Conservation (phyloP, 495 filamentous ascomycete genomes). For the Neurospora africana region DNA sequence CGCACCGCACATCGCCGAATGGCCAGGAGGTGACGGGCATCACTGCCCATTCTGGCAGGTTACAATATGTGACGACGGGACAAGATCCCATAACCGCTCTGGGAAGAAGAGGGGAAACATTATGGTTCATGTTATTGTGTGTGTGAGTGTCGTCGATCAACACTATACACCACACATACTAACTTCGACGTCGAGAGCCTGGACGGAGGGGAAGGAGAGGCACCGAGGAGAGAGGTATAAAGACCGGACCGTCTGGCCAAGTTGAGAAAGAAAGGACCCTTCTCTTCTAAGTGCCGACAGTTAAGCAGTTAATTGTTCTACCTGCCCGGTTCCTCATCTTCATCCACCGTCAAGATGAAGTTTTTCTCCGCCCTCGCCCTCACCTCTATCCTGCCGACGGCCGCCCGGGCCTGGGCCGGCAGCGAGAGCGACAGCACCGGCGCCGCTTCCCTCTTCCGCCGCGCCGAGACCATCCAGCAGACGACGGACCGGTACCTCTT, state of each 20-base stretch:
- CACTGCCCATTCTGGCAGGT: not conserved
- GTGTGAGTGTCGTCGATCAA: not conserved
- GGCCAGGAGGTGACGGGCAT: not conserved
- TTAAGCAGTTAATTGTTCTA: not conserved
- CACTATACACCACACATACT: not conserved
- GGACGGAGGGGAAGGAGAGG: not conserved
- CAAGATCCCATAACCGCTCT: not conserved
- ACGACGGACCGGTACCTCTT: constrained; percentile 29
- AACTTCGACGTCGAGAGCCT: not conserved
- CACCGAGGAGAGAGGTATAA: not conserved
- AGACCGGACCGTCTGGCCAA: not conserved
- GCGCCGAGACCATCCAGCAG: not conserved
- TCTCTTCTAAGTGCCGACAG: not conserved
- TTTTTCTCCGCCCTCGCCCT: not conserved
- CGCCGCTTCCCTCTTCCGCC: constrained; percentile 3
- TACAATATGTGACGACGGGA: not conserved
- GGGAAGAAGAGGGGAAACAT: not conserved
- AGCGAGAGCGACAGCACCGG: not conserved
- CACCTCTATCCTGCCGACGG: not conserved
- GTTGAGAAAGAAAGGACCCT: not conserved
- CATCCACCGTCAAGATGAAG: not conserved
- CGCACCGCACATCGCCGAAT: not conserved
- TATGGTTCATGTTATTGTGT: not conserved
- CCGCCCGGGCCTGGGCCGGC: not conserved
- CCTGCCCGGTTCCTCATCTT: not conserved